Percentiles rank a stretch among this genome's conserved stretches.
Evolutionary conservation across 2,329 filamentous ascomycete species (phyloP).

Genomic region (Emydomyces testavorans): DNA sequence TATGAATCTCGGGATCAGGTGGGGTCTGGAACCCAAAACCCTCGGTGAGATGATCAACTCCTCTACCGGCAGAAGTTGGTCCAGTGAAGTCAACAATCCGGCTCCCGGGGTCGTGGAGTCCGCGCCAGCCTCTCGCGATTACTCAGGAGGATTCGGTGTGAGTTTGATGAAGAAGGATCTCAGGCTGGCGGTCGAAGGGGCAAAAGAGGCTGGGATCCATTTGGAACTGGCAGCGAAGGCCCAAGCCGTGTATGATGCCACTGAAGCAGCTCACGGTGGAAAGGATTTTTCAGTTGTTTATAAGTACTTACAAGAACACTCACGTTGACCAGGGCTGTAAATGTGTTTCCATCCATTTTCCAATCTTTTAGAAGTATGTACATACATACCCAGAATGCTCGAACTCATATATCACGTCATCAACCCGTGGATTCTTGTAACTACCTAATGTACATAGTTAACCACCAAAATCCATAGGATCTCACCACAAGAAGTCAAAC

Average conservation of each 20-base stretch:
- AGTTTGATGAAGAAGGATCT: constrained; percentile 73
- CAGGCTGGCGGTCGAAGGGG: constrained; percentile 59
- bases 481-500: too few relatives aligned
- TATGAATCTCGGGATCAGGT: constrained; percentile 54
- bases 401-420: too few relatives aligned
- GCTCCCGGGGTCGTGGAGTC: constrained; percentile 70
- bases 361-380: too few relatives aligned
- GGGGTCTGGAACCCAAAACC: constrained; percentile 52
- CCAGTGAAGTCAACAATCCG: constrained; percentile 89
- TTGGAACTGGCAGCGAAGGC: constrained; percentile 55
- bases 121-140: constrained; percentile 65
- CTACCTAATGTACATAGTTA: too few relatives aligned
- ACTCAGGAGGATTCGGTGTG: constrained; percentile 65
- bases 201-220: constrained; percentile 53
- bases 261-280: constrained; percentile 52
- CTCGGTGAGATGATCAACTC: constrained; percentile 82
- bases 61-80: constrained; percentile 92
- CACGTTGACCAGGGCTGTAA: constrained; percentile 3
- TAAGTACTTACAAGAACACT: constrained; percentile 45
- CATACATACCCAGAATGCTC: too few relatives aligned
- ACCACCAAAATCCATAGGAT: too few relatives aligned
- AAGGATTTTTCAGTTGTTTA: constrained; percentile 77
- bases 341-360: neutral
- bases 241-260: constrained; percentile 54
- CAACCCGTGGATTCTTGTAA: too few relatives aligned